These are phyloP conservation scores for Triticum timopheevii DNA, from an alignment of 176 grass and related monocot genomes.

Conservation along the genomic window DNA sequence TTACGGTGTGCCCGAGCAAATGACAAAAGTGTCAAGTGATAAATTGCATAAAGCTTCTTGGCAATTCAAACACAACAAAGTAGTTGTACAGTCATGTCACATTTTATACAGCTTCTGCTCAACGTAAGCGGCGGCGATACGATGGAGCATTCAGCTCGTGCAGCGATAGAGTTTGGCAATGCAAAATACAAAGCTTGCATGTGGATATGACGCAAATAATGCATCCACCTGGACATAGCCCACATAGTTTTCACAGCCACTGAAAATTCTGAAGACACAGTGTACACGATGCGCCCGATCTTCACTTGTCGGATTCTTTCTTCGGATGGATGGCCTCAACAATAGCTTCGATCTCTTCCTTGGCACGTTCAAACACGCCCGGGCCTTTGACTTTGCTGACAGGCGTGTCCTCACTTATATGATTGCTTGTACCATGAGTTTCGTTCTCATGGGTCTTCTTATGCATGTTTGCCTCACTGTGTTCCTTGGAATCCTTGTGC, in stretches of 20 bases:
- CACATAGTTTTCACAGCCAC: neutral
- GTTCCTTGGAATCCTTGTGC: conserved; percentile 32
- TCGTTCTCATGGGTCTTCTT: conserved; percentile 56
- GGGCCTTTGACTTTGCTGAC: conserved; percentile 66
- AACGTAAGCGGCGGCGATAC: neutral
- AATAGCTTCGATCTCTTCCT: conserved; percentile 82
- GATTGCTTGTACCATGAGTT: conserved; percentile 66
- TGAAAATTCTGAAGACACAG: neutral
- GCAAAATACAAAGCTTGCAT: neutral
- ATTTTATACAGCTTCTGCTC: neutral
- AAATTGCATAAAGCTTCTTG: neutral
- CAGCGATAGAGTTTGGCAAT: neutral
- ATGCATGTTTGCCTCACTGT: conserved; percentile 26
- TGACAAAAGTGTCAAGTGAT: neutral
- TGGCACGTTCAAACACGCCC: conserved; percentile 68
- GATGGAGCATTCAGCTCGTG: neutral
- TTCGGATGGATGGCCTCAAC: conserved; percentile 59
- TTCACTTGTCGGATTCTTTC: conserved; percentile 45
- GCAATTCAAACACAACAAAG: neutral
- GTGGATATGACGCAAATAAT: neutral
- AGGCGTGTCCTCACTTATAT: conserved; percentile 58
- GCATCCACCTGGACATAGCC: neutral
- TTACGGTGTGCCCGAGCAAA: neutral
- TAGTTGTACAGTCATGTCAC: neutral
- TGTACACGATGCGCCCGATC: neutral